phyloP scores from a whole-genome alignment of 805 yeast genomes.

The Saturnispora zaruensis region DNA sequence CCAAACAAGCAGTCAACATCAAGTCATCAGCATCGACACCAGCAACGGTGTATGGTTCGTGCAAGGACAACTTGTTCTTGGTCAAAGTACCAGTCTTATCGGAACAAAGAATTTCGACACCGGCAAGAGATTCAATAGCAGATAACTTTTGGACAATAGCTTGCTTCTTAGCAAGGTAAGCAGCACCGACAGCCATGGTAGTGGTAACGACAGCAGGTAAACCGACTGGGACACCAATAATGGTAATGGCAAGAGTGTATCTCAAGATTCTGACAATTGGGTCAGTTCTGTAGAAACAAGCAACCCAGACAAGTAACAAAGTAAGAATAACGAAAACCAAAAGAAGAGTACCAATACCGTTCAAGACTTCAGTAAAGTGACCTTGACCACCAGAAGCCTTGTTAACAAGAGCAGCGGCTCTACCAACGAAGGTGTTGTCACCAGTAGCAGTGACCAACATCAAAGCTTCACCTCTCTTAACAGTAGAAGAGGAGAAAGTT shows the following conservation, averaged over 20 bases:
- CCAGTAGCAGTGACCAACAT: constrained; percentile 94
- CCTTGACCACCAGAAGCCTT: constrained; percentile 89
- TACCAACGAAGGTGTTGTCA: constrained; percentile 92
- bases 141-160: constrained; percentile 95
- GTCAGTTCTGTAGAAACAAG: constrained; percentile 89
- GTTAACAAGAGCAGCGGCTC: constrained; percentile 95
- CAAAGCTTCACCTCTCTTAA: constrained; percentile 91
- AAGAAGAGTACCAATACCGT: constrained; percentile 93
- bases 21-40: constrained; percentile 95
- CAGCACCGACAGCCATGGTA: constrained; percentile 99
- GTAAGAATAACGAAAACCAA: constrained; percentile 84
- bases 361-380: constrained; percentile 95
- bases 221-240: constrained; percentile 98
- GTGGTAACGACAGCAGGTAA: constrained; percentile 97
- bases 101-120: constrained; percentile 96
- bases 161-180: constrained; percentile 93
- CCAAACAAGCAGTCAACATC: constrained; percentile 95
- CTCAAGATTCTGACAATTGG: constrained; percentile 81
- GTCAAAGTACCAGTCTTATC: constrained; percentile 98
- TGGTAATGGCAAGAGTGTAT: constrained; percentile 91
- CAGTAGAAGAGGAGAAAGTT: constrained; percentile 86
- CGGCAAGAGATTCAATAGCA: constrained; percentile 95
- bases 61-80: constrained; percentile 91
- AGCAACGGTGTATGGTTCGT: constrained; percentile 96
- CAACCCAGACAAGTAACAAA: constrained; percentile 82